A percentile compares a stretch with the other conserved stretches of the same genome.
Conservation (phyloP, 129 eudicot species). For the Dittrichia graveolens region DNA sequence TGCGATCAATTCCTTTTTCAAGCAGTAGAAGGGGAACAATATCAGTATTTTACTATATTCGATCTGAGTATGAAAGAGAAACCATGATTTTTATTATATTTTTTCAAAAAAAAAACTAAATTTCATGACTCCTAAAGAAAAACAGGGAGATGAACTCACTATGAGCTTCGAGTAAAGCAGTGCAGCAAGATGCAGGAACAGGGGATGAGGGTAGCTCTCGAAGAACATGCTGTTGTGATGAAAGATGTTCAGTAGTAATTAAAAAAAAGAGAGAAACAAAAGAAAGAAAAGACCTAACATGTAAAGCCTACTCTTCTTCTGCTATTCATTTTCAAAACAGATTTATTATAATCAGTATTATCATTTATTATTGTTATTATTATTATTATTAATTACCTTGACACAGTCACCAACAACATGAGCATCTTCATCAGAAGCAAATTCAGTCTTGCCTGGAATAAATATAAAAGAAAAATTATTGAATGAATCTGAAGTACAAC, state of each 20-base stretch:
- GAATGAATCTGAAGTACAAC: slow-evolving; percentile 4
- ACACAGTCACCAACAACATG: slow-evolving; percentile 96
- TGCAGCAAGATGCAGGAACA: slow-evolving; percentile 97
- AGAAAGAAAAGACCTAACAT: background rate
- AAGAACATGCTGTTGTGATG: slow-evolving; percentile 74
- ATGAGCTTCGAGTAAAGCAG: slow-evolving; percentile 82
- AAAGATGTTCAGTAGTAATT: slow-evolving; percentile 14
- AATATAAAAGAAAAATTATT: slow-evolving; percentile 16
- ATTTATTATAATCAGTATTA: too few species aligned
- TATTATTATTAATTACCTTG: slow-evolving; percentile 53
- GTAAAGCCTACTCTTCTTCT: slow-evolving; percentile 1
- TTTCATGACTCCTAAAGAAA: slow-evolving; percentile 1
- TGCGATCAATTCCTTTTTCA: slow-evolving; percentile 66
- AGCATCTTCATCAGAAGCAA: slow-evolving; percentile 84
- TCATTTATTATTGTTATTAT: background rate
- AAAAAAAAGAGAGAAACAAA: background rate
- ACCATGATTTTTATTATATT: background rate
- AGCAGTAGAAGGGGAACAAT: slow-evolving; percentile 22
- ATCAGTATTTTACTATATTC: background rate
- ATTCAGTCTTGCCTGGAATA: slow-evolving; percentile 75
- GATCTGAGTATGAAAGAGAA: background rate
- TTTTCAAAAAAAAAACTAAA: background rate
- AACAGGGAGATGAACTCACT: slow-evolving; percentile 55
- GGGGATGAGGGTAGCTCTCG: slow-evolving; percentile 98
- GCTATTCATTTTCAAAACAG: background rate